Percentiles rank a stretch among this genome's conserved stretches.
Conservation (phyloP, 305 asterid genomes). For the Solanum hybrid region DNA sequence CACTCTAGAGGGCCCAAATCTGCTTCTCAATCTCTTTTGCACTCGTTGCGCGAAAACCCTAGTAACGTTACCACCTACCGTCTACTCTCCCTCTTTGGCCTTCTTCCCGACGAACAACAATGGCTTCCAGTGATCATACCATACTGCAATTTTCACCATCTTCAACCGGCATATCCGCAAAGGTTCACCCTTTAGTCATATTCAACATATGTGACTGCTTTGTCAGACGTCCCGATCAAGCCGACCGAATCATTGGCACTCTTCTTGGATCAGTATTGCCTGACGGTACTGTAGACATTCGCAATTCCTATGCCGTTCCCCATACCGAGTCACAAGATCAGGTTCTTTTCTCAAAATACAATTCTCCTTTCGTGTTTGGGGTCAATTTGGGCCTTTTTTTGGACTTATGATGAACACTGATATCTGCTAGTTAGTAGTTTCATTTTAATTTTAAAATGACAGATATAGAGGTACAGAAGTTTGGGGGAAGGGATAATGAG, state of each 20-base stretch:
- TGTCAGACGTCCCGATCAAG: conserved; percentile 85
- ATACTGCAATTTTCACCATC: conserved; percentile 56
- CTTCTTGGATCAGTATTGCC: conserved; percentile 76
- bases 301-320: conserved; percentile 82
- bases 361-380: not conserved
- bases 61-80: not conserved
- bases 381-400: not conserved
- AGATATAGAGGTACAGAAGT: not conserved
- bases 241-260: conserved; percentile 90
- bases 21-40: not conserved
- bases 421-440: not conserved
- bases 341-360: conserved; percentile 24
- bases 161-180: conserved; percentile 49
- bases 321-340: conserved; percentile 74
- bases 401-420: not conserved
- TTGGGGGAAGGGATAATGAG: not conserved
- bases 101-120: conserved; percentile 8
- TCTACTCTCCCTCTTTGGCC: not conserved
- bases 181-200: conserved; percentile 77
- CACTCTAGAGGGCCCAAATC: not conserved
- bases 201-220: conserved; percentile 78
- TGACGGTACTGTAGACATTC: conserved; percentile 77
- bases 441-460: not conserved
- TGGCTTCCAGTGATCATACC: conserved; percentile 54
- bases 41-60: conserved; percentile 9